Evolutionary conservation across 768 basidiomycete genomes (phyloP).

Genomic region (Leccinellum albellum): DNA sequence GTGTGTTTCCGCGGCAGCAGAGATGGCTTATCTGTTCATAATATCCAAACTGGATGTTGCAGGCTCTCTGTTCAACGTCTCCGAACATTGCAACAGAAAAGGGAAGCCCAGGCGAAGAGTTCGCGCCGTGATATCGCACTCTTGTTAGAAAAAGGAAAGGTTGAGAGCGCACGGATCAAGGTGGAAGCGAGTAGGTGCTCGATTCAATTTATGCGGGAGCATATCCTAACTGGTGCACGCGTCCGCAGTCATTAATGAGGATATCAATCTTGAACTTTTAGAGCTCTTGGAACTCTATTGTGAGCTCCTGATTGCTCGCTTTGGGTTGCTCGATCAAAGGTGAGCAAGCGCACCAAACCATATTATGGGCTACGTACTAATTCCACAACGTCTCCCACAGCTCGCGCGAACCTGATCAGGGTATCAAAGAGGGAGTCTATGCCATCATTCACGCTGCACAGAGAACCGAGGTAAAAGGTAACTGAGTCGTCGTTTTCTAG

Average conservation of each 20-base stretch:
- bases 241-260: slow-evolving; percentile 71
- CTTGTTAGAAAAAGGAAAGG: slow-evolving; percentile 71
- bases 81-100: slow-evolving; percentile 88
- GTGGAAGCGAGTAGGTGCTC: slow-evolving; percentile 69
- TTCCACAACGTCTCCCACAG: slow-evolving; percentile 35
- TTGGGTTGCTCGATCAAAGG: slow-evolving; percentile 88
- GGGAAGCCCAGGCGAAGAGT: slow-evolving; percentile 74
- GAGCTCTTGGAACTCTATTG: slow-evolving; percentile 93
- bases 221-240: slow-evolving; percentile 16
- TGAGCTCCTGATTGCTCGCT: slow-evolving; percentile 89
- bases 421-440: slow-evolving; percentile 81
- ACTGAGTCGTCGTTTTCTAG: not conserved
- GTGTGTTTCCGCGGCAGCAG: slow-evolving; percentile 23
- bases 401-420: slow-evolving; percentile 81
- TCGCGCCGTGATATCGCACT: slow-evolving; percentile 78
- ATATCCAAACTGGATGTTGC: slow-evolving; percentile 8
- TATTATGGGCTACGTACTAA: slow-evolving; percentile 4
- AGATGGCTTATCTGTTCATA: not conserved
- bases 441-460: slow-evolving; percentile 89
- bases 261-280: slow-evolving; percentile 80
- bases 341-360: slow-evolving; percentile 34
- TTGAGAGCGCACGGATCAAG: slow-evolving; percentile 83
- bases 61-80: slow-evolving; percentile 84
- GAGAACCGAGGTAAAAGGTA: slow-evolving; percentile 86
- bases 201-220: slow-evolving; percentile 1